Percentiles rank a stretch among this genome's conserved stretches.
Conservation (phyloP, 192 early-diverging fungal species). For the Coemansia sp. region DNA sequence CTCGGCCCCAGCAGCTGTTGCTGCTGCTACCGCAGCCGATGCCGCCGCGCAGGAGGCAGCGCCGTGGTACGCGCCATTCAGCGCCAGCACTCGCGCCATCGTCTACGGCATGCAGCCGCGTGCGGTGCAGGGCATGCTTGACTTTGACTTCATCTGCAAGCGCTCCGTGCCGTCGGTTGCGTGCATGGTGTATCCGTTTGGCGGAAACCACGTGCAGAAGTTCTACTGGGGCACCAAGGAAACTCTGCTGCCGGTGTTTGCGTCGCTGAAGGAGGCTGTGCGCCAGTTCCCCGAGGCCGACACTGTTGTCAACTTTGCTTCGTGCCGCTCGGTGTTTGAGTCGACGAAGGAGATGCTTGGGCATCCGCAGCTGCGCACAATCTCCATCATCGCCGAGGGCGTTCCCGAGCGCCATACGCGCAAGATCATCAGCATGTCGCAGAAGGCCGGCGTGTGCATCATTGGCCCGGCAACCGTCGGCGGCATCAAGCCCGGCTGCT, state of each 20-base stretch:
- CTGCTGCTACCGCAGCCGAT: constrained; percentile 49
- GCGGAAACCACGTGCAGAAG: constrained; percentile 98
- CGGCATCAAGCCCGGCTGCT: constrained; percentile 99
- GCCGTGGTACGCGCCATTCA: constrained; percentile 78
- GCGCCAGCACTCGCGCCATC: constrained; percentile 81
- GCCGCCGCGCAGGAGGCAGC: constrained; percentile 27
- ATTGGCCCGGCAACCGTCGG: constrained; percentile 99
- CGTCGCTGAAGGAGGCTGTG: constrained; percentile 80
- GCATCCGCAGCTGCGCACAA: constrained; percentile 84
- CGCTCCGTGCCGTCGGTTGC: constrained; percentile 88
- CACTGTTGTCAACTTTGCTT: constrained; percentile 97
- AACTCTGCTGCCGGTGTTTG: constrained; percentile 93
- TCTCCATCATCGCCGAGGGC: constrained; percentile 98
- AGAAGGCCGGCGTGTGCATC: constrained; percentile 76
- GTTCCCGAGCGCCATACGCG: constrained; percentile 97
- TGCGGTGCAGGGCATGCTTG: constrained; percentile 98
- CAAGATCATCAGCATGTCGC: constrained; percentile 83
- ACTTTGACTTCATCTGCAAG: constrained; percentile 99
- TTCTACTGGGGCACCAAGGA: constrained; percentile 99
- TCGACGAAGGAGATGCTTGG: constrained; percentile 87
- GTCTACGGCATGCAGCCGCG: constrained; percentile 99
- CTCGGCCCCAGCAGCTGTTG: constrained; percentile 31
- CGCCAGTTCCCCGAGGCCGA: constrained; percentile 89
- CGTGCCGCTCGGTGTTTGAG: constrained; percentile 92
- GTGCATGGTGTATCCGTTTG: constrained; percentile 99